phyloP scores from a whole-genome alignment of 2,329 filamentous ascomycete species.

The Mollisia scopiformis region DNA sequence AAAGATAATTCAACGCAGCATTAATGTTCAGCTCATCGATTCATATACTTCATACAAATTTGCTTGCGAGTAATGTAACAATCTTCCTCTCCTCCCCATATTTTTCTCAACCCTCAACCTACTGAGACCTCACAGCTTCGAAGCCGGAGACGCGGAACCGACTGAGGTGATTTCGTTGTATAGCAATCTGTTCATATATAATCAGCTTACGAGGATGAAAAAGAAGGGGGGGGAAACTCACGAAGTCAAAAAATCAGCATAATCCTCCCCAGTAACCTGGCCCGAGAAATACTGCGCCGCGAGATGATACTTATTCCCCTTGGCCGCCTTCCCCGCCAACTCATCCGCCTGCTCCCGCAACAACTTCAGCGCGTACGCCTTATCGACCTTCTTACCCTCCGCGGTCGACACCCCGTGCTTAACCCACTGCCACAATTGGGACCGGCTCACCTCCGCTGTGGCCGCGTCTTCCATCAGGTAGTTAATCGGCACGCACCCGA shows the following conservation, averaged over 20 bases:
- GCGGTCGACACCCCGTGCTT: conserved; percentile 73
- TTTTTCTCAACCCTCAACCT: background rate
- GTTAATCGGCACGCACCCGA: conserved; percentile 97
- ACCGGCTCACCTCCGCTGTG: conserved; percentile 92
- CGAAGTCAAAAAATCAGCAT: conserved; percentile 92
- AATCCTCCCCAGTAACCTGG: conserved; percentile 96
- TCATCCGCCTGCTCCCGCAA: conserved; percentile 83
- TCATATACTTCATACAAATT: background rate
- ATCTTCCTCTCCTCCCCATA: background rate
- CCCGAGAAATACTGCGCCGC: conserved; percentile 90
- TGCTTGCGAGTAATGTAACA: background rate
- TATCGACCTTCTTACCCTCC: conserved; percentile 91
- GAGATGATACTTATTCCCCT: conserved; percentile 89
- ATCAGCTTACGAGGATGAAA: background rate
- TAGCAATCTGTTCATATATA: conserved; percentile 65
- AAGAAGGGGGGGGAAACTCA: conserved; percentile 49
- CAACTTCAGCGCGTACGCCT: conserved; percentile 84
- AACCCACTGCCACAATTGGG: conserved; percentile 96
- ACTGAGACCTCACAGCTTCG: conserved; percentile 32
- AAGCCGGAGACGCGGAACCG: conserved; percentile 45
- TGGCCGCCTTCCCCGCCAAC: conserved; percentile 72
- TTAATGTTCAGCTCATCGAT: too few relatives aligned
- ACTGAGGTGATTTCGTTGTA: conserved; percentile 87
- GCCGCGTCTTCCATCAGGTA: conserved; percentile 98
- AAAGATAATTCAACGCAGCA: too few relatives aligned